Percentiles rank a stretch among this genome's conserved stretches.
Conservation (phyloP, 768 basidiomycete genomes). For the Tulasnella sp. region DNA sequence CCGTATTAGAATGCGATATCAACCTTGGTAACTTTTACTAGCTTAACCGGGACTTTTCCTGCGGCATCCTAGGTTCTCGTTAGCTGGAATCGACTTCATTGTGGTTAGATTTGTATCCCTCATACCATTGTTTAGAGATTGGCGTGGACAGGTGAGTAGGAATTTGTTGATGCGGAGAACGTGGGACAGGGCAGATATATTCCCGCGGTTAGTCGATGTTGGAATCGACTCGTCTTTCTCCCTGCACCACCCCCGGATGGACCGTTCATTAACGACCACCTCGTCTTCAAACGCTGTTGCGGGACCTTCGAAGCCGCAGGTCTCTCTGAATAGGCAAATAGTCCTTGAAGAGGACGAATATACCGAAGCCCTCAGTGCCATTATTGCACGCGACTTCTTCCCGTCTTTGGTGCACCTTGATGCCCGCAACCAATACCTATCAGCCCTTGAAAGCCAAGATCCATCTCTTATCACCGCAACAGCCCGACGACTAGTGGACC, state of each 20-base stretch:
- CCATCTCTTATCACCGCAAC: constrained; percentile 62
- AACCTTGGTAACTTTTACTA: constrained; percentile 96
- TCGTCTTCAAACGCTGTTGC: constrained; percentile 12
- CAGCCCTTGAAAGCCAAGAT: constrained; percentile 65
- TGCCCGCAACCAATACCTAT: constrained; percentile 75
- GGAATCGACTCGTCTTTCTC: neutral
- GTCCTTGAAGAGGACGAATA: constrained; percentile 70
- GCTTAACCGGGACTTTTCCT: constrained; percentile 87
- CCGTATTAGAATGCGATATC: constrained; percentile 14
- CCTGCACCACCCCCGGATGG: constrained; percentile 10
- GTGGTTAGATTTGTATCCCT: neutral
- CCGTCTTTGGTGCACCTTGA: constrained; percentile 84
- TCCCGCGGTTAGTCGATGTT: constrained; percentile 2
- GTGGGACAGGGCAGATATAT: constrained; percentile 5
- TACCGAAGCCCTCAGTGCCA: constrained; percentile 74
- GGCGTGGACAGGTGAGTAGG: neutral
- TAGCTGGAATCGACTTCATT: neutral
- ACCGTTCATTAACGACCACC: neutral
- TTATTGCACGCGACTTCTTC: constrained; percentile 97
- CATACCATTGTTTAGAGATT: constrained; percentile 13
- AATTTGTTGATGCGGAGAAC: constrained; percentile 13
- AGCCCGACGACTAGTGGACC: constrained; percentile 57
- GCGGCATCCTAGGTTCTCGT: constrained; percentile 6
- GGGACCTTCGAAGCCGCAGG: constrained; percentile 7
- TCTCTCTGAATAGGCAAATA: constrained; percentile 15